Evolutionary conservation across 306 rosid genomes (phyloP).

Genomic region (Cicer bijugum): DNA sequence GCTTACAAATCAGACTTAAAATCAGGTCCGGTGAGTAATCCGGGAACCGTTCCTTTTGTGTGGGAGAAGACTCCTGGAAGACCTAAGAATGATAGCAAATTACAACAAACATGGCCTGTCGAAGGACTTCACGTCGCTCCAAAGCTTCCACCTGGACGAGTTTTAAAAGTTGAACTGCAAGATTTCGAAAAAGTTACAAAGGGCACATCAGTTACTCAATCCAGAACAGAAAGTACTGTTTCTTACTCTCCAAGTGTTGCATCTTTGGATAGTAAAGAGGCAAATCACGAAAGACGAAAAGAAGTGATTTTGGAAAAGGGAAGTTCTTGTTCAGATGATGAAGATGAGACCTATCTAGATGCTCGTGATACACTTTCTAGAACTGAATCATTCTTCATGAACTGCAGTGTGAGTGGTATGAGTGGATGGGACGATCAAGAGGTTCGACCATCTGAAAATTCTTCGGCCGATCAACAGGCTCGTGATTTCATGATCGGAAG

Average conservation of each 20-base stretch:
- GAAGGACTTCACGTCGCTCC: slow-evolving; percentile 58
- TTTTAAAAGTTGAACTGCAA: slow-evolving; percentile 55
- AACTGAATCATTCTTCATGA: slow-evolving; percentile 73
- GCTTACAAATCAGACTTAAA: slow-evolving; percentile 77
- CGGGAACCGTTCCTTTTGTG: slow-evolving; percentile 86
- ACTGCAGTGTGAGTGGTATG: slow-evolving; percentile 80
- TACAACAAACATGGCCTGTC: slow-evolving; percentile 27
- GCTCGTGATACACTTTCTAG: slow-evolving; percentile 81
- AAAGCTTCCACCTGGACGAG: slow-evolving; percentile 84
- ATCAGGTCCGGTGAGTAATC: slow-evolving; percentile 84
- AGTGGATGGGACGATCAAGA: slow-evolving; percentile 75
- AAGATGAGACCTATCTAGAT: slow-evolving; percentile 69
- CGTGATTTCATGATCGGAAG: slow-evolving; percentile 88
- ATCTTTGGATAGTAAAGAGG: slow-evolving; percentile 47
- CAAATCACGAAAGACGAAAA: slow-evolving; percentile 44
- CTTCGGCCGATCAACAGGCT: slow-evolving; percentile 67
- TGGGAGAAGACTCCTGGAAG: slow-evolving; percentile 87
- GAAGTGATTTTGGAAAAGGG: slow-evolving; percentile 45
- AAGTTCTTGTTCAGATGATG: slow-evolving; percentile 61
- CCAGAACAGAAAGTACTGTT: slow-evolving; percentile 43
- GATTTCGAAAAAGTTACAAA: slow-evolving; percentile 47
- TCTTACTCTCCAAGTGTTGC: slow-evolving; percentile 47
- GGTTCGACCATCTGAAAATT: slow-evolving; percentile 51
- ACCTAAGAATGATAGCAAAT: slow-evolving; percentile 69
- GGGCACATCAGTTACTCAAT: slow-evolving; percentile 45